Base-by-base conservation (phyloP, 257 asterid species). In the Forsythia viridissima region DNA sequence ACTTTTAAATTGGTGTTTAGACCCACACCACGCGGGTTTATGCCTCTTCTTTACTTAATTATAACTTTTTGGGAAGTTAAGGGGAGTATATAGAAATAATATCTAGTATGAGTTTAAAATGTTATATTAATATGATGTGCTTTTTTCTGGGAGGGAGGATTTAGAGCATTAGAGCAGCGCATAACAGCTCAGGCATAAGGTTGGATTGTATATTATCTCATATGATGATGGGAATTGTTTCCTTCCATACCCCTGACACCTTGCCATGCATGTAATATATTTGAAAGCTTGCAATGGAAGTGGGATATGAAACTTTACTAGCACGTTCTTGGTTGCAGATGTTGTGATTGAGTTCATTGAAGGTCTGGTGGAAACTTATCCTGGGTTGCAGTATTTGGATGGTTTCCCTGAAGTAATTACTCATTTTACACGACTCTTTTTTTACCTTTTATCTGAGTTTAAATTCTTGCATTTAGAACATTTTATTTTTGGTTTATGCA, bases 301-400 rank as follows among this genome's bases (percentile, higher is more conserved):
- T 24, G 40, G 70, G 51, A 55, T 77, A 63, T 38, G 57, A 61
- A 34, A 34, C 76, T 74, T 80, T 61, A 79, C 79, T 43, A 34
- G 16, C 74, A 48, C 82, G 42, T 68, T 68, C 48, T 61, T 84
- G 73, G 77, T 81, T 87, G 81, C 96, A 95, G 99, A 95, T 88
- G 98, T 91, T 18, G 98, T 92, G 84, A 95, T 91, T 6, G 99
- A 95, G 93, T 92, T 92, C 85, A 95, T 95, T 40, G 99, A 93
- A 87, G 98, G 99, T 36, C 84, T 95, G 78, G 97, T 91, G 74
- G 99, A 95, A 86, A 93, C 96, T 74, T 95, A 89, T 83, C 96
- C 97, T 18, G 97, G 94, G 20, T 86, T 95, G 92, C 99, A 95
- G 85, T 93, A 92, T 83, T 87, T 95, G 95, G 97, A 95, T 81